Evolutionary conservation across 1,284 basidiomycete species (phyloP).

Genomic region (Ustilago esculenta): DNA sequence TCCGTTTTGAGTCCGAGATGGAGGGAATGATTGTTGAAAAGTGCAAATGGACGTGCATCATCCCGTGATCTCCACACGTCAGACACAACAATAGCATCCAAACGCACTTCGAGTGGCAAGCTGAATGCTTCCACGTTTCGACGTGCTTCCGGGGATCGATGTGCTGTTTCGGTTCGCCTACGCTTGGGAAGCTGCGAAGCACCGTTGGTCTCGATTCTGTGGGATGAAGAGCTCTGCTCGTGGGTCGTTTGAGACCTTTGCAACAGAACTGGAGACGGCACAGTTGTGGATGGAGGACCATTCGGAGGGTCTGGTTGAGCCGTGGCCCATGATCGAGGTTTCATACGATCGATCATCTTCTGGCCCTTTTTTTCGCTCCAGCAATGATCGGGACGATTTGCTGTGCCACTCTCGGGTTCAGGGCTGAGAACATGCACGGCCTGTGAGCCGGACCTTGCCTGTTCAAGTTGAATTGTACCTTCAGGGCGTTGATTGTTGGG

Average conservation of each 20-base stretch:
- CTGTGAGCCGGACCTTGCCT: no score
- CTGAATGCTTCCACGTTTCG: neutral
- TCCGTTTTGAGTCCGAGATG: neutral
- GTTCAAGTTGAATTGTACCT: conserved; percentile 11
- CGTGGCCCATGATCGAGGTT: neutral
- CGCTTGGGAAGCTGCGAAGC: conserved; percentile 5
- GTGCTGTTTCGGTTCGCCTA: conserved; percentile 7
- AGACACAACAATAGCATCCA: conserved; percentile 21
- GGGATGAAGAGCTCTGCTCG: neutral
- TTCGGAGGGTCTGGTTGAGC: neutral
- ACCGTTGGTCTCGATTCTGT: neutral
- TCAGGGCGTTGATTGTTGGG: conserved; percentile 1
- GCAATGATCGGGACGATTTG: no score
- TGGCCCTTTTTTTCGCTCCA: neutral
- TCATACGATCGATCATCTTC: conserved; percentile 22
- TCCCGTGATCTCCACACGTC: conserved; percentile 28
- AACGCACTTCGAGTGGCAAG: conserved; percentile 2
- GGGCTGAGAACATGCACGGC: no score
- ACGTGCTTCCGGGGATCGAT: neutral
- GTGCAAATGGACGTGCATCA: neutral
- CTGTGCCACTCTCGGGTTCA: no score
- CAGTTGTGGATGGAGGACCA: neutral
- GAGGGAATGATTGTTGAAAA: neutral
- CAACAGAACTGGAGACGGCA: neutral
- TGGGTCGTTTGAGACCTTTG: neutral